Evolutionary conservation across 169 alveolate species (phyloP), one percentile per base, ranked within the genome.

Genomic region (Plasmodium coatneyi): DNA sequence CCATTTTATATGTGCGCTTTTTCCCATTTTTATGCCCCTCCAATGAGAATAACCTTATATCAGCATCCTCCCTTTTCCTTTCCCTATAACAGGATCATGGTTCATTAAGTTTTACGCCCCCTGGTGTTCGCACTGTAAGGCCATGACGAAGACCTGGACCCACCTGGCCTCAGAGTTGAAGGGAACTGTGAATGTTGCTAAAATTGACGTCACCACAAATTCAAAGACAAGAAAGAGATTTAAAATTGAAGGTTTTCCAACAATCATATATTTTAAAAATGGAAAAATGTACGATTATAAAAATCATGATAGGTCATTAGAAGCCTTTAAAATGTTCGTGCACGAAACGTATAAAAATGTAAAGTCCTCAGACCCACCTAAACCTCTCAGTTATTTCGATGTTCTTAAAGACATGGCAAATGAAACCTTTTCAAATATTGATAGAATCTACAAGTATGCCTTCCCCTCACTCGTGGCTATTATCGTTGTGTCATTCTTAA

Each of bases 231-330:
- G 97, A 81, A 96, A 92, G 79, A 84, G 98, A 36, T 97, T 97
- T 95, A 95, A 76, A 41, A 98, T 99, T 66, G 96, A 97, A 96
- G 99, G 99, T 10, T 98, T 97, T 96, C 99, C 99, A 41, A 98
- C 99, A 16, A 95, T 99, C 25, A 95, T 98, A 80, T 97, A 97
- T 96, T 98, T 99, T 72, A 97, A 97, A 82, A 98, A 99, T 81
- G 98, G 98, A 41, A 96, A 98, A 78, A 98, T 97, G 97, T 96
- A 97, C 80, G 97, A 97, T 81, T 95, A 97, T 74, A 92, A 96
- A 83, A 82, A 92, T 34, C 93, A 95, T 79, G 96, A 96, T 39
- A 84, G 97, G 5, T 92, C 95, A 60, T 86, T 95, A 79, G 97
- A 96, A 43, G 86, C 92, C n/a, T 92, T 96, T 60, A 92, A 92